phyloP scores from a whole-genome alignment of 1,284 basidiomycete species.

The Heterobasidion occidentale region DNA sequence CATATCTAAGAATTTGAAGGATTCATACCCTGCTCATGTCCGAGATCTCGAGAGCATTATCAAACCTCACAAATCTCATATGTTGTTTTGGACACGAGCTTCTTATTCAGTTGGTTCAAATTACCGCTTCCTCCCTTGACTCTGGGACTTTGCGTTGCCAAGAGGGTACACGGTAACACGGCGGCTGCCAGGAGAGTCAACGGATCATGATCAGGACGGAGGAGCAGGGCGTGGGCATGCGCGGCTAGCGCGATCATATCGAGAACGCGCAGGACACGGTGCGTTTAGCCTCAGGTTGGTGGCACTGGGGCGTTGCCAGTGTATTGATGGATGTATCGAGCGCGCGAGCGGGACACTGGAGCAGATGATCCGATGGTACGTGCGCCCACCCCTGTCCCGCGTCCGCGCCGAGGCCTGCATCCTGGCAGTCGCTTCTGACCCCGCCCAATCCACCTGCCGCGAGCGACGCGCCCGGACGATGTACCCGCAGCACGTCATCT shows the following conservation, averaged over 20 bases:
- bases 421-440: slow-evolving; percentile 21
- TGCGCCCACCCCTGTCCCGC: slow-evolving; percentile 3
- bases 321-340: slow-evolving; percentile 34
- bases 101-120: no score
- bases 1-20: no score
- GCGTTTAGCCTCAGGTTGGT: slow-evolving; percentile 30
- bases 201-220: slow-evolving; percentile 95
- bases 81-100: no score
- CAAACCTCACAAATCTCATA: no score
- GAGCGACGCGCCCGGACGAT: slow-evolving; percentile 39
- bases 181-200: slow-evolving; percentile 84
- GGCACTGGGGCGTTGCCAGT: slow-evolving; percentile 49
- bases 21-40: no score
- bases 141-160: no score
- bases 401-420: not conserved
- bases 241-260: slow-evolving; percentile 91
- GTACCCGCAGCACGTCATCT: slow-evolving; percentile 75
- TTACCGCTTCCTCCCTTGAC: no score
- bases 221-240: slow-evolving; percentile 89
- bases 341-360: slow-evolving; percentile 67
- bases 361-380: slow-evolving; percentile 72
- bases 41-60: no score
- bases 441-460: no score
- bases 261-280: slow-evolving; percentile 90
- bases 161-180: slow-evolving; percentile 73